Conservation (phyloP, 257 asterid genomes). For the Solanum corneliomulleri region DNA sequence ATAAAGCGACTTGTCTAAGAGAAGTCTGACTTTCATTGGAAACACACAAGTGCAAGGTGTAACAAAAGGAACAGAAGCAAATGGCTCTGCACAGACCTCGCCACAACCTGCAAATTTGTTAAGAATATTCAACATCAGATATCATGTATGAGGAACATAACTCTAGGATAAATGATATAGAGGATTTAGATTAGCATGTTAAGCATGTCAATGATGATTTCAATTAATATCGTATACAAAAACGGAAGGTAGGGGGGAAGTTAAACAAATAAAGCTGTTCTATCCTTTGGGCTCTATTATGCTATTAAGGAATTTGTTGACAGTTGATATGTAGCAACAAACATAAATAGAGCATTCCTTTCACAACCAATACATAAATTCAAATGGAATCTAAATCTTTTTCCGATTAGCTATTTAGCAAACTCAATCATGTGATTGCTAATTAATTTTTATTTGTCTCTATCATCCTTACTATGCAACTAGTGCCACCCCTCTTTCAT, state of each 20-base stretch:
- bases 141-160: neutral
- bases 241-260: neutral
- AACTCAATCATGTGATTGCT: neutral
- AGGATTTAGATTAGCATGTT: neutral
- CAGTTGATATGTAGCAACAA: neutral
- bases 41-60: conserved; percentile 89
- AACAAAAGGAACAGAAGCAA: conserved; percentile 71
- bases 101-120: conserved; percentile 60
- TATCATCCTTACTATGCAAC: neutral
- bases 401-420: neutral
- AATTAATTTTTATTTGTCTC: neutral
- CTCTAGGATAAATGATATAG: neutral
- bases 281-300: neutral
- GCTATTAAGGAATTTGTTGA: neutral
- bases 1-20: conserved; percentile 60
- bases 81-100: conserved; percentile 75
- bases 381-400: neutral
- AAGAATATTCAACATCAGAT: conserved; percentile 2
- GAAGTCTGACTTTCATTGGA: conserved; percentile 93
- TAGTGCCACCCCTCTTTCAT: neutral
- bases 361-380: neutral
- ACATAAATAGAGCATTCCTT: neutral
- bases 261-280: neutral
- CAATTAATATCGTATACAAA: neutral
- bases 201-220: neutral